Conservation (phyloP, 2,329 filamentous ascomycete genomes). For the Emmonsiellopsis sp. region DNA sequence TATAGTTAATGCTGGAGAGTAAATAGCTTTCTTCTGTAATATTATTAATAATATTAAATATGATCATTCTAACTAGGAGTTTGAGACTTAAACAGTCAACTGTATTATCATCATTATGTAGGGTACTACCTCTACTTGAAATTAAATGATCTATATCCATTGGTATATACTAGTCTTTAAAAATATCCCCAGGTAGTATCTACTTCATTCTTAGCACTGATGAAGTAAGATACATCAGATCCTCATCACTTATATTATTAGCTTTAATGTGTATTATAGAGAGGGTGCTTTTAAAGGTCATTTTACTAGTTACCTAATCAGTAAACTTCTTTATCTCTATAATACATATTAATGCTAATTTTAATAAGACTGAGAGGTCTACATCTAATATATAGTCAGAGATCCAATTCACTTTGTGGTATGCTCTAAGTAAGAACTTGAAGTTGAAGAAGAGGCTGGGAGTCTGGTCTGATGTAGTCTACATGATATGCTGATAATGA, state of each 20-base stretch:
- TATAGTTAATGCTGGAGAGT: constrained; percentile 28
- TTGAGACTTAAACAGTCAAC: not conserved
- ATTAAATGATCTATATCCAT: too few relatives aligned
- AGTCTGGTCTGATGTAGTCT: constrained; percentile 11
- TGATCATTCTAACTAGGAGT: not conserved
- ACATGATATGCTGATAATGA: constrained; percentile 1
- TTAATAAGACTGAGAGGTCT: constrained; percentile 18
- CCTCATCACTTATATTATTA: constrained; percentile 10
- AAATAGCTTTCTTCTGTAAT: constrained; percentile 7
- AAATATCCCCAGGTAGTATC: not conserved
- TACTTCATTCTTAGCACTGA: not conserved
- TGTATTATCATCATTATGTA: not conserved
- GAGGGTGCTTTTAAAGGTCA: constrained; percentile 19
- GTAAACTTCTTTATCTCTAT: constrained; percentile 16
- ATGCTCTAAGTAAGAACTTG: constrained; percentile 24
- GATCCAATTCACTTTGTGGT: constrained; percentile 26
- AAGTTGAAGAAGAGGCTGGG: constrained; percentile 22
- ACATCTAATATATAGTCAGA: constrained; percentile 27
- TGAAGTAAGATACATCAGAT: constrained; percentile 7
- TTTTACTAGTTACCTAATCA: constrained; percentile 21
- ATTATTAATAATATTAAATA: not conserved
- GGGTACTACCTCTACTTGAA: too few relatives aligned
- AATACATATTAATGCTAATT: constrained; percentile 20
- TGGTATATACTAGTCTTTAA: too few relatives aligned
- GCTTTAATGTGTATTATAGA: constrained; percentile 18